phyloP scores from a whole-genome alignment of 805 yeast species.

The Candida maesae region DNA sequence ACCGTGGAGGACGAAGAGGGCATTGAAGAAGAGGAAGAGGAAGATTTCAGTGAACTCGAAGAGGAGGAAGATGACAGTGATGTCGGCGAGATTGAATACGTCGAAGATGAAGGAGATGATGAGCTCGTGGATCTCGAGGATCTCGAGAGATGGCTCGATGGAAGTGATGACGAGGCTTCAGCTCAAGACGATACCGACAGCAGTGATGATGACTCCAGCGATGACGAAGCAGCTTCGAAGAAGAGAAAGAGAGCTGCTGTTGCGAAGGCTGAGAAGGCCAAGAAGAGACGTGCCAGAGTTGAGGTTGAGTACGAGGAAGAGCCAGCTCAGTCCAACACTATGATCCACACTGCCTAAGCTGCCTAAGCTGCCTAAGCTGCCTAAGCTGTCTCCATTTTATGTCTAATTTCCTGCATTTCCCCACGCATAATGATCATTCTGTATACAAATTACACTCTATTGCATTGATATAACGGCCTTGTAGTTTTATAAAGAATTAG shows the following conservation, averaged over 20 bases:
- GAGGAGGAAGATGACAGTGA: slow-evolving; percentile 51
- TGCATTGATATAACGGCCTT: no score
- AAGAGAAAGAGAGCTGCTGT: slow-evolving; percentile 34
- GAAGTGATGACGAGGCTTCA: slow-evolving; percentile 39
- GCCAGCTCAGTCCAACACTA: slow-evolving; percentile 30
- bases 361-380: no score
- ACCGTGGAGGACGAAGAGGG: slow-evolving; percentile 70
- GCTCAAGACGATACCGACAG: slow-evolving; percentile 30
- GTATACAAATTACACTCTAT: no score
- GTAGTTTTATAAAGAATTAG: no score
- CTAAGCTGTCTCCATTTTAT: not conserved
- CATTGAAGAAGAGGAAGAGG: slow-evolving; percentile 42
- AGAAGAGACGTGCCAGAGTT: slow-evolving; percentile 62
- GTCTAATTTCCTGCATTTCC: not conserved
- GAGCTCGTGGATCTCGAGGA: slow-evolving; percentile 94
- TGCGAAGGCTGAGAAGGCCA: slow-evolving; percentile 37
- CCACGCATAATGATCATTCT: no score
- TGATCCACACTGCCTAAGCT: slow-evolving; percentile 15
- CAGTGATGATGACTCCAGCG: slow-evolving; percentile 34
- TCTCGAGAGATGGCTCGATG: slow-evolving; percentile 81
- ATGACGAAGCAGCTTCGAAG: slow-evolving; percentile 33
- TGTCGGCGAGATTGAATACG: slow-evolving; percentile 81
- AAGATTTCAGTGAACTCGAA: slow-evolving; percentile 45
- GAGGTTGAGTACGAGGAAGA: slow-evolving; percentile 87
- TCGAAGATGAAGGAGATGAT: slow-evolving; percentile 84